A percentile compares a stretch with the other conserved stretches of the same genome.
Evolutionary conservation across 176 grass and related monocot genomes (phyloP).

Genomic region (Raddia distichophylla): DNA sequence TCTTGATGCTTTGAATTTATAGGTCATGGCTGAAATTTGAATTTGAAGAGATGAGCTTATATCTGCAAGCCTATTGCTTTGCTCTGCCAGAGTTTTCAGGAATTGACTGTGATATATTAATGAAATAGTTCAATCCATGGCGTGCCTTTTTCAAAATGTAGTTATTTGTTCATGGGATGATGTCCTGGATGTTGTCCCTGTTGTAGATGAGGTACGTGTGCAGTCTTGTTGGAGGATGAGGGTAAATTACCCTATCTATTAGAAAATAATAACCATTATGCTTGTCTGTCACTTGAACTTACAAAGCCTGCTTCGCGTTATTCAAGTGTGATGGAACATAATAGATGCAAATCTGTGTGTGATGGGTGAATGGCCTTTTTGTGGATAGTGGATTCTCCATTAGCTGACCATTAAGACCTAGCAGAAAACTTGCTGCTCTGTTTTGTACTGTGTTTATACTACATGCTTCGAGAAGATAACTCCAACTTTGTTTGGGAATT

Average conservation of each 20-base stretch:
- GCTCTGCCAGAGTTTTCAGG: neutral
- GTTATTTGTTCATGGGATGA: slow-evolving; percentile 2
- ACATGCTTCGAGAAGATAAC: neutral
- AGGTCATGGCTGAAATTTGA: neutral
- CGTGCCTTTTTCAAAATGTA: neutral
- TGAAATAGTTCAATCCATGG: neutral
- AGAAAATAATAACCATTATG: neutral
- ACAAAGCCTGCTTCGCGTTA: neutral
- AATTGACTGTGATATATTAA: neutral
- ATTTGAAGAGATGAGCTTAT: neutral
- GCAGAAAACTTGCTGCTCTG: neutral
- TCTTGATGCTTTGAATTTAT: neutral
- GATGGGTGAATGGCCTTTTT: neutral
- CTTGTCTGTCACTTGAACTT: neutral
- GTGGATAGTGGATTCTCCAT: neutral
- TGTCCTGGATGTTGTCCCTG: neutral
- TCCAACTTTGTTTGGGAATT: neutral
- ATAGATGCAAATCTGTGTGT: neutral
- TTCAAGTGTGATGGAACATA: neutral
- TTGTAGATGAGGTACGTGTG: neutral
- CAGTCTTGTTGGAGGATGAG: neutral
- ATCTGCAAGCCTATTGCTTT: neutral
- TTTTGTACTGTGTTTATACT: neutral
- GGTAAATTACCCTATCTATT: neutral
- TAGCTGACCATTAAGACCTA: neutral